These are phyloP conservation scores for Fusarium anguioides DNA, from an alignment of 2,329 filamentous ascomycete genomes.

Conservation along the genomic window DNA sequence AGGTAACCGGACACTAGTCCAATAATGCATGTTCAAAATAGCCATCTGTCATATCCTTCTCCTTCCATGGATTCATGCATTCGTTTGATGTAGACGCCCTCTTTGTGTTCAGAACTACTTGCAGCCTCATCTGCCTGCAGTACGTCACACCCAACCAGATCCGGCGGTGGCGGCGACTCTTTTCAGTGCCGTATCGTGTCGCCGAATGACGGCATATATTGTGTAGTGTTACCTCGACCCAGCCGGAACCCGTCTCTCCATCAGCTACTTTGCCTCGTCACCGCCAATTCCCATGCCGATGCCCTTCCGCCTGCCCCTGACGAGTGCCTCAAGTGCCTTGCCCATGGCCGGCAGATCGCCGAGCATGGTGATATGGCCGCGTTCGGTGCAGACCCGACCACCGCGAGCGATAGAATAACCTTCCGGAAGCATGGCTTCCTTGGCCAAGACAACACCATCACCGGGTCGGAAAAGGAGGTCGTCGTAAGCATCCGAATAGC, in stretches of 20 bases:
- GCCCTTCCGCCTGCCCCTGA: conserved; percentile 74
- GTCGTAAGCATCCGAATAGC: conserved; percentile 82
- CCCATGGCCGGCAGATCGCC: conserved; percentile 88
- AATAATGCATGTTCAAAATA: conserved; percentile 27
- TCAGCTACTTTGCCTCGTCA: conserved; percentile 6
- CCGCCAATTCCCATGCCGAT: conserved; percentile 69
- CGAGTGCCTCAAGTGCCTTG: conserved; percentile 74
- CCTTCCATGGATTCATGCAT: conserved; percentile 16
- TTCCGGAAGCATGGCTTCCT: conserved; percentile 83
- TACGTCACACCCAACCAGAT: background rate
- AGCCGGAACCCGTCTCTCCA: conserved; percentile 11
- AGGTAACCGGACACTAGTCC: conserved; percentile 21
- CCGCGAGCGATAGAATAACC: conserved; percentile 81
- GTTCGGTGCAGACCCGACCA: conserved; percentile 81
- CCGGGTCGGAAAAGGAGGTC: conserved; percentile 87
- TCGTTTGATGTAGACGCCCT: background rate
- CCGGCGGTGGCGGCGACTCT: background rate
- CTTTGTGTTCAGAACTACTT: background rate
- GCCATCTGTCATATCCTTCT: background rate
- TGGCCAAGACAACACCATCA: conserved; percentile 88
- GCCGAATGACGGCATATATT: conserved; percentile 12
- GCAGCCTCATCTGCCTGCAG: conserved; percentile 1
- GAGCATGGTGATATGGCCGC: conserved; percentile 87
- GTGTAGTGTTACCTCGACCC: conserved; percentile 26
- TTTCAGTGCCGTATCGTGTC: conserved; percentile 20